These are phyloP conservation scores for Knufia fluminis DNA, from an alignment of 2,329 filamentous ascomycete species.

Conservation along the genomic window DNA sequence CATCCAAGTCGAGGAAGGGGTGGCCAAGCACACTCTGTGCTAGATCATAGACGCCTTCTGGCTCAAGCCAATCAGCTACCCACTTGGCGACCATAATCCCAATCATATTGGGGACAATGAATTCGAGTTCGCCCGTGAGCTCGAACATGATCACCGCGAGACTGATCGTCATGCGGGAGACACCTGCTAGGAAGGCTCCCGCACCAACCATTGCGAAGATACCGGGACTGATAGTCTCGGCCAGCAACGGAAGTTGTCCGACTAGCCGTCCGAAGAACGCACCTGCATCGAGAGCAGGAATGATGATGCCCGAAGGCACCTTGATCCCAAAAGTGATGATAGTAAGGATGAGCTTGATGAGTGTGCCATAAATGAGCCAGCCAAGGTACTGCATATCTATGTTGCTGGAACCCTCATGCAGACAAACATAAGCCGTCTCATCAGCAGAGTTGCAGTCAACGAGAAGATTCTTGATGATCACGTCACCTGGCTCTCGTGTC, in stretches of 20 bases:
- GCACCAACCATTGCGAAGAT: conserved; percentile 55
- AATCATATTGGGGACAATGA: conserved; percentile 50
- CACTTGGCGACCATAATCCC: conserved; percentile 52
- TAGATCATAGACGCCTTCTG: conserved; percentile 49
- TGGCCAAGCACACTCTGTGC: conserved; percentile 51
- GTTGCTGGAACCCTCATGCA: conserved; percentile 33
- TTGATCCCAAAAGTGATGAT: conserved; percentile 53
- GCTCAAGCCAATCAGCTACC: conserved; percentile 46
- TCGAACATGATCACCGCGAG: conserved; percentile 55
- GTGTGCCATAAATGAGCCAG: conserved; percentile 45
- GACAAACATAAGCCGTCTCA: conserved; percentile 41
- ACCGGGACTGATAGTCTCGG: conserved; percentile 41
- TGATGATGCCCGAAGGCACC: conserved; percentile 53
- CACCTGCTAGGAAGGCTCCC: conserved; percentile 50
- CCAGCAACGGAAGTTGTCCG: conserved; percentile 46
- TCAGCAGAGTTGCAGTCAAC: conserved; percentile 42
- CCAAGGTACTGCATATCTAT: conserved; percentile 36
- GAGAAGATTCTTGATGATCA: conserved; percentile 48
- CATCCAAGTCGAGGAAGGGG: conserved; percentile 43
- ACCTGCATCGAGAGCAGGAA: conserved; percentile 49
- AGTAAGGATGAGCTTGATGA: conserved; percentile 48
- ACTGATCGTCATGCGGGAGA: conserved; percentile 50
- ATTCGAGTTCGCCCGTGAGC: conserved; percentile 50
- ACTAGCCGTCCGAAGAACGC: conserved; percentile 50
- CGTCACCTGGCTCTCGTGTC: conserved; percentile 46